phyloP scores from a whole-genome alignment of 768 basidiomycete species.

The Lyophyllum shimeji region DNA sequence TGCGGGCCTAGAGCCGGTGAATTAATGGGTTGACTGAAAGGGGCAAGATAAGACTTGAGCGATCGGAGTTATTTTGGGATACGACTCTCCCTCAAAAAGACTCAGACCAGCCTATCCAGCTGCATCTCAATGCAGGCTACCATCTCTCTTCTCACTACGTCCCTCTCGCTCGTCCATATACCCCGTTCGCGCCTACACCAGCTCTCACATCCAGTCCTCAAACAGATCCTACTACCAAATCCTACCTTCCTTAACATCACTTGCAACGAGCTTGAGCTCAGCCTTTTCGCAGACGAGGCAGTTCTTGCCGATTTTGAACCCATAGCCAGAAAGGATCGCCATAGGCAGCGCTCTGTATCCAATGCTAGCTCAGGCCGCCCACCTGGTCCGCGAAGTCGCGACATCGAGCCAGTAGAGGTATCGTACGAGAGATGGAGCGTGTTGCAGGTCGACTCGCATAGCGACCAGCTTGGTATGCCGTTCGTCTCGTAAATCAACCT shows the following conservation, averaged over 20 bases:
- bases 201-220: constrained; percentile 61
- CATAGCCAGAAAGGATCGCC: constrained; percentile 58
- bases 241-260: constrained; percentile 74
- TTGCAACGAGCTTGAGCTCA: constrained; percentile 78
- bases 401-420: constrained; percentile 59
- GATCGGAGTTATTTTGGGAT: neutral
- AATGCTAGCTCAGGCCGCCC: constrained; percentile 33
- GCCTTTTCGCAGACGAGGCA: constrained; percentile 64
- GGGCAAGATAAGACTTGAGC: constrained; percentile 12
- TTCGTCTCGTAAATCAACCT: constrained; percentile 6
- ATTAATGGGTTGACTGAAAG: constrained; percentile 1
- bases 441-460: constrained; percentile 80
- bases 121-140: constrained; percentile 44
- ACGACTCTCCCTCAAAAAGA: constrained; percentile 1
- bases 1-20: neutral
- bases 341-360: constrained; percentile 40
- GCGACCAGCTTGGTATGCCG: constrained; percentile 60
- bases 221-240: constrained; percentile 65
- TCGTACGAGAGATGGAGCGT: constrained; percentile 78
- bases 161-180: constrained; percentile 72
- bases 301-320: constrained; percentile 58
- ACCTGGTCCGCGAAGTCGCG: constrained; percentile 18
- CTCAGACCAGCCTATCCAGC: neutral
- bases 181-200: constrained; percentile 65
- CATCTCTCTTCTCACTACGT: constrained; percentile 69